Conservation (phyloP, 2,329 filamentous ascomycete species). For the Gnomoniopsis smithogilvyi region DNA sequence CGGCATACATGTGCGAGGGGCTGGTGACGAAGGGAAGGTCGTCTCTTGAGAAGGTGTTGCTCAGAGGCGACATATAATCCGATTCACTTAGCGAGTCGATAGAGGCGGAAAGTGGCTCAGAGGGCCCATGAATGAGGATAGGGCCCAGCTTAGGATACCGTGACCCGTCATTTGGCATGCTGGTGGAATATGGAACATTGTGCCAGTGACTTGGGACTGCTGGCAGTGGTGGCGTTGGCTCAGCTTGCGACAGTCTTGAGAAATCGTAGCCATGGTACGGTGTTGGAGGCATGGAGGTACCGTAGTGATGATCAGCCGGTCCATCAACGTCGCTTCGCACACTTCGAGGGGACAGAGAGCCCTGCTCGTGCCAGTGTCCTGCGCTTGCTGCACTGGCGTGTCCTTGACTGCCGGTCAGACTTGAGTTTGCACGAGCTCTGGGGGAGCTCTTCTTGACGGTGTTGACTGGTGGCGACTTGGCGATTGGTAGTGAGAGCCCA, state of each 20-base stretch:
- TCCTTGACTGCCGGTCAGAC: constrained; percentile 6
- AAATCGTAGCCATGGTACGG: constrained; percentile 43
- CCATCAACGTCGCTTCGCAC: constrained; percentile 34
- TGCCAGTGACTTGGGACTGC: constrained; percentile 40
- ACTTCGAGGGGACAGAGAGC: constrained; percentile 32
- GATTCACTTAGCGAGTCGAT: constrained; percentile 60
- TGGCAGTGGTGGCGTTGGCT: constrained; percentile 36
- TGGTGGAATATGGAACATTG: constrained; percentile 44
- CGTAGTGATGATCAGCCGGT: constrained; percentile 32
- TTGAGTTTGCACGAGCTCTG: constrained; percentile 44
- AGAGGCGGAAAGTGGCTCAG: constrained; percentile 50
- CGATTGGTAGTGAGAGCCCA: constrained; percentile 74
- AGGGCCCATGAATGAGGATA: constrained; percentile 36
- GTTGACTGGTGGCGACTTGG: constrained; percentile 54
- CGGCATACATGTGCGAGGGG: constrained; percentile 52
- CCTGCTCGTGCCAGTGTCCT: constrained; percentile 37
- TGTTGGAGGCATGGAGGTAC: constrained; percentile 40
- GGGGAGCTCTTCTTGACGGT: constrained; percentile 46
- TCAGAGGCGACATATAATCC: constrained; percentile 57
- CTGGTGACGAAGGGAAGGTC: constrained; percentile 55
- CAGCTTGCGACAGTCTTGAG: constrained; percentile 47
- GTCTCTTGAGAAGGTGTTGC: constrained; percentile 51
- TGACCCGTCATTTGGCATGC: constrained; percentile 35
- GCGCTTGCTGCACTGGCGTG: constrained; percentile 26
- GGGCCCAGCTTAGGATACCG: constrained; percentile 42